Percentiles rank a stretch among this genome's conserved stretches.
phyloP scores from a whole-genome alignment of 768 basidiomycete species.

The Suillus ampliporus region DNA sequence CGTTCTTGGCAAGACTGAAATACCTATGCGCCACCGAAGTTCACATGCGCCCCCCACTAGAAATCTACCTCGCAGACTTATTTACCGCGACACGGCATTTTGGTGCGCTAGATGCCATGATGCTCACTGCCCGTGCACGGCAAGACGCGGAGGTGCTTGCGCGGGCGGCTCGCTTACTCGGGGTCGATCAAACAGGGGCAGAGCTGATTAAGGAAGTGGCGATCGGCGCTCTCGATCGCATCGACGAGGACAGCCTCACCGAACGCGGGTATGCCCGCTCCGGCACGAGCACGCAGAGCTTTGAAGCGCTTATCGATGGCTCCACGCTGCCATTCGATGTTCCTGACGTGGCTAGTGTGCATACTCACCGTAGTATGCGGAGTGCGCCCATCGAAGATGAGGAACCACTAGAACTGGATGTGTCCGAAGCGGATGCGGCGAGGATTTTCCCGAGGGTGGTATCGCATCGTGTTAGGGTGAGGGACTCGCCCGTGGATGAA shows the following conservation, averaged over 20 bases:
- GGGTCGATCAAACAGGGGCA: conserved; percentile 63
- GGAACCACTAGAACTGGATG: conserved; percentile 50
- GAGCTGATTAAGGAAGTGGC: conserved; percentile 52
- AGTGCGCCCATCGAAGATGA: conserved; percentile 20
- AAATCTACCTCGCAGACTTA: conserved; percentile 72
- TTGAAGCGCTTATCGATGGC: conserved; percentile 26
- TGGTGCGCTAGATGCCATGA: conserved; percentile 67
- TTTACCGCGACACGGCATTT: conserved; percentile 78
- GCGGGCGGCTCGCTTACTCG: conserved; percentile 69
- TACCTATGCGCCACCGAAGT: conserved; percentile 40
- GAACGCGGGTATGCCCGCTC: conserved; percentile 21
- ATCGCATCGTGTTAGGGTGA: conserved; percentile 74
- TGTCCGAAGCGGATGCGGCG: conserved; percentile 77
- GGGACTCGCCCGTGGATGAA: conserved; percentile 74
- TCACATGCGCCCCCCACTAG: conserved; percentile 55
- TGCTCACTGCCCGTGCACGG: conserved; percentile 65
- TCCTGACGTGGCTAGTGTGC: conserved; percentile 19
- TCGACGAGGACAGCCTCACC: conserved; percentile 27
- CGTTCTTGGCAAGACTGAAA: conserved; percentile 36
- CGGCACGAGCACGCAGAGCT: conserved; percentile 20
- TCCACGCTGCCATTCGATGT: conserved; percentile 12
- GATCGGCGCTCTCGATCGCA: conserved; percentile 18
- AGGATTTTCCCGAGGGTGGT: conserved; percentile 75
- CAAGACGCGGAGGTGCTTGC: conserved; percentile 71
- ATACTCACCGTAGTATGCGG: conserved; percentile 9